Percentiles rank a stretch among this genome's conserved stretches.
Conservation (phyloP, 306 rosid species). For the Ceratonia siliqua region DNA sequence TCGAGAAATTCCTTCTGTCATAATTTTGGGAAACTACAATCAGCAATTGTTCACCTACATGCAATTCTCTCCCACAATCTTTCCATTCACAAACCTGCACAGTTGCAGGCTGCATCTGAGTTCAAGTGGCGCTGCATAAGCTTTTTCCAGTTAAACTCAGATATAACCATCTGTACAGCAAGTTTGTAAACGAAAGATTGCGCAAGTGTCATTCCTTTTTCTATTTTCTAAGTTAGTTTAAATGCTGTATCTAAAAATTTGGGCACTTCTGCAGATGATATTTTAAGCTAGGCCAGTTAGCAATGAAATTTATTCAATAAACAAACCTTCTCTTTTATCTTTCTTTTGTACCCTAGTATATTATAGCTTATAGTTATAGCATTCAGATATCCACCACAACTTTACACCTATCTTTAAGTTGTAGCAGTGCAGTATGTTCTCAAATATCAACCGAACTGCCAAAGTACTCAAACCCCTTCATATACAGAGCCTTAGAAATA, state of each 20-base stretch:
- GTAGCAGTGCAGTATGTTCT: slow-evolving; percentile 1
- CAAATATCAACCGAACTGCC: background rate
- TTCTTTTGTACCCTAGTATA: background rate
- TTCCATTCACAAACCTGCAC: slow-evolving; percentile 2
- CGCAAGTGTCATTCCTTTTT: background rate
- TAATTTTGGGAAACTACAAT: slow-evolving; percentile 21
- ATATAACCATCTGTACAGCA: background rate
- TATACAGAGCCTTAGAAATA: background rate
- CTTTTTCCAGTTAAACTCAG: background rate
- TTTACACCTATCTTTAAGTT: background rate
- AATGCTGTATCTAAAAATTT: background rate
- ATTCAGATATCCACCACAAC: background rate
- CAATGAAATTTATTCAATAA: background rate
- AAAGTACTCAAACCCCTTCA: slow-evolving; percentile 12
- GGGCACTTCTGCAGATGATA: background rate
- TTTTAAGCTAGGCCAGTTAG: background rate
- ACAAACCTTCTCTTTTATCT: background rate
- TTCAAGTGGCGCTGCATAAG: background rate
- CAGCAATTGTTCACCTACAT: slow-evolving; percentile 31
- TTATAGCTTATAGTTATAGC: background rate
- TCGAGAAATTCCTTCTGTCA: slow-evolving; percentile 96
- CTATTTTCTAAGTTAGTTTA: background rate
- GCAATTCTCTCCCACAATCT: background rate
- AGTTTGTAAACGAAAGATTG: slow-evolving; percentile 13
- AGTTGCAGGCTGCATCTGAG: background rate